Evolutionary conservation across 169 alveolate species (phyloP).

Genomic region (Eimeria necatrix): DNA sequence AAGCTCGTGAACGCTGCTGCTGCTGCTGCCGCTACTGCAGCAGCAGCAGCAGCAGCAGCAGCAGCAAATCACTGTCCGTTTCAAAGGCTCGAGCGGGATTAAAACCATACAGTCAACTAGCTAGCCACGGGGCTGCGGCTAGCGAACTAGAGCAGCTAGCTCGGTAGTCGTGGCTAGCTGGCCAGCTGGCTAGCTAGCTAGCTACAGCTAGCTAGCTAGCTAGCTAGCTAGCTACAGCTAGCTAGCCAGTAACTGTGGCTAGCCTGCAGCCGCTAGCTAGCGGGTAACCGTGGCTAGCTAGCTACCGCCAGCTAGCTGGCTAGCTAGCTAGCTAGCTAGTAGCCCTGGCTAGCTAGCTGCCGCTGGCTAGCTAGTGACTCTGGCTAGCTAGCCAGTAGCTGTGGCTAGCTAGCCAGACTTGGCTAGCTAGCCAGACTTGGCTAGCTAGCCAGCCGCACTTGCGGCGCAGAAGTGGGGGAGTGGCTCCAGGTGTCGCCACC

Average conservation of each 20-base stretch:
- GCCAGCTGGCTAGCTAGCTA: constrained; percentile 12
- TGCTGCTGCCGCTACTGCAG: not conserved
- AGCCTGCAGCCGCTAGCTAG: not conserved
- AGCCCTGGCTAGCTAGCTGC: too few species aligned
- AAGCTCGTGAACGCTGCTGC: not conserved
- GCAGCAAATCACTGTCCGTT: not conserved
- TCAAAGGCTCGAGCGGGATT: not conserved
- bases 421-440: not conserved
- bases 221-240: not conserved
- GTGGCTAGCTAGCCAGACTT: not conserved
- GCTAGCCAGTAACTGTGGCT: not conserved
- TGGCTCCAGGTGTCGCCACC: not conserved
- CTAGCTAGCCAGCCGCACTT: constrained; percentile 10
- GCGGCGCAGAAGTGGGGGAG: too few species aligned
- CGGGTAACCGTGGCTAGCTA: not conserved
- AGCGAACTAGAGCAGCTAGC: too few species aligned
- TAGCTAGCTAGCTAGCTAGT: not conserved
- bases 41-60: constrained; percentile 33
- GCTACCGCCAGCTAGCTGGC: too few species aligned
- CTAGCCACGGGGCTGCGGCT: not conserved
- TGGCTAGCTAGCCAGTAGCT: not conserved
- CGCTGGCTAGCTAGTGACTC: not conserved
- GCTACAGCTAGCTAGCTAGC: not conserved
- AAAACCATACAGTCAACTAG: not conserved
- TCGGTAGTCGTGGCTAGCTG: not conserved